Conservation (phyloP, 306 rosid genomes). For the Neltuma alba region DNA sequence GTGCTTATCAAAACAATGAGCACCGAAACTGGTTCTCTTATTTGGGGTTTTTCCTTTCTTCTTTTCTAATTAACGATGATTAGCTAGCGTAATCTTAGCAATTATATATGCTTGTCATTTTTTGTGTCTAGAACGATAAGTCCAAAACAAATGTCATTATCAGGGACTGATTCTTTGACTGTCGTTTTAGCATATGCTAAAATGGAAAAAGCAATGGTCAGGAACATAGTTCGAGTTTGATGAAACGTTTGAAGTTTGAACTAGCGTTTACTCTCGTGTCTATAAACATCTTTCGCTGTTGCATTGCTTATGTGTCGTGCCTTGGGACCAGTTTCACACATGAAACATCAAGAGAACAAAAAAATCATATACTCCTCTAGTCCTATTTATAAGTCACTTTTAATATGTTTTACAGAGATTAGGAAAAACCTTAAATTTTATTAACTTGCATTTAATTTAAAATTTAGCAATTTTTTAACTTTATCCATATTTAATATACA, state of each 20-base stretch:
- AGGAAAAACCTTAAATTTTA: too few species aligned
- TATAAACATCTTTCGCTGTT: not conserved
- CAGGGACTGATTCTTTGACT: not conserved
- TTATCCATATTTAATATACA: too few species aligned
- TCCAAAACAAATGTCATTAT: slow-evolving; percentile 1
- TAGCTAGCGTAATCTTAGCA: slow-evolving; percentile 8
- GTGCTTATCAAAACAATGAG: too few species aligned
- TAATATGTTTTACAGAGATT: too few species aligned
- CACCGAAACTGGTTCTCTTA: too few species aligned
- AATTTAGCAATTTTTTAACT: too few species aligned
- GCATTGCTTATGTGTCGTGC: not conserved
- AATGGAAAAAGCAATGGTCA: not conserved
- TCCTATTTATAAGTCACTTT: too few species aligned
- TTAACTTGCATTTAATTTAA: too few species aligned
- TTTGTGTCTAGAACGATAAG: slow-evolving; percentile 22
- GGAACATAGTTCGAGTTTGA: not conserved
- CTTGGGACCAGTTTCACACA: not conserved
- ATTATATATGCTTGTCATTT: not conserved
- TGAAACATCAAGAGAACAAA: not conserved
- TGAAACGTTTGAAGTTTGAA: not conserved
- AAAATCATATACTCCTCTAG: too few species aligned
- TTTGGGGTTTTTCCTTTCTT: not conserved
- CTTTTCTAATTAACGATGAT: not conserved
- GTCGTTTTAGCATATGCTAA: not conserved
- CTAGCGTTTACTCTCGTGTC: not conserved